Evolutionary conservation across 2,329 filamentous ascomycete species (phyloP).

Genomic region (Alternaria arborescens): DNA sequence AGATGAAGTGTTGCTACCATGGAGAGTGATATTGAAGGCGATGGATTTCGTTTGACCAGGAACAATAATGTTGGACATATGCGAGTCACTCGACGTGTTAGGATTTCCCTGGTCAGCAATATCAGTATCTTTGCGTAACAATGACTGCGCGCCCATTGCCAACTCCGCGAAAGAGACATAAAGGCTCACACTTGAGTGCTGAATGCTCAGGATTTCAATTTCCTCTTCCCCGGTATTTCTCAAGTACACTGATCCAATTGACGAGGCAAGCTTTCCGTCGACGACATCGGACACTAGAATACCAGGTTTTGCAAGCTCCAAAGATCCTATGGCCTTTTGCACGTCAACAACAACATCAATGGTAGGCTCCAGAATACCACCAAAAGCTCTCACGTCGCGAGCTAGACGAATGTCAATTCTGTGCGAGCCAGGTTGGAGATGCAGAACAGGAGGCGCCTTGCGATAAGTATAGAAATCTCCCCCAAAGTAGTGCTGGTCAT

Average conservation of each 20-base stretch:
- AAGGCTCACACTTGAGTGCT: slow-evolving; percentile 30
- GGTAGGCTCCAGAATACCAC: slow-evolving; percentile 58
- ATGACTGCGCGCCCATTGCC: slow-evolving; percentile 17
- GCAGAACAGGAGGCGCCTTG: slow-evolving; percentile 60
- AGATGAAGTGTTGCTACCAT: slow-evolving; percentile 30
- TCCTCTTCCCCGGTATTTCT: slow-evolving; percentile 55
- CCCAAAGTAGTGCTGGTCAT: slow-evolving; percentile 63
- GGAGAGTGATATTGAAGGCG: slow-evolving; percentile 46
- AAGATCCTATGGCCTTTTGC: slow-evolving; percentile 29
- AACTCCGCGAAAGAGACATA: slow-evolving; percentile 13
- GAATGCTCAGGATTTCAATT: slow-evolving; percentile 48
- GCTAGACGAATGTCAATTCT: slow-evolving; percentile 62
- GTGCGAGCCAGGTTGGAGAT: slow-evolving; percentile 60
- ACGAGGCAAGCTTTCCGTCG: slow-evolving; percentile 56
- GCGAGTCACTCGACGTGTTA: not conserved
- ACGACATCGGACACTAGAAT: slow-evolving; percentile 63
- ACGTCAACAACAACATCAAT: slow-evolving; percentile 52
- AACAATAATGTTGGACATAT: slow-evolving; percentile 26
- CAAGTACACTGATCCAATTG: slow-evolving; percentile 59
- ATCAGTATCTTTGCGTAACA: slow-evolving; percentile 20
- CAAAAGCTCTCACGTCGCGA: slow-evolving; percentile 66
- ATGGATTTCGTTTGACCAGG: slow-evolving; percentile 56
- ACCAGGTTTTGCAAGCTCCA: slow-evolving; percentile 46
- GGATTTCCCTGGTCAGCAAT: slow-evolving; percentile 21
- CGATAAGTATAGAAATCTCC: slow-evolving; percentile 65